These are phyloP conservation scores for Neofusicoccum cordaticola DNA, from an alignment of 2,329 filamentous ascomycete genomes.

Conservation along the genomic window DNA sequence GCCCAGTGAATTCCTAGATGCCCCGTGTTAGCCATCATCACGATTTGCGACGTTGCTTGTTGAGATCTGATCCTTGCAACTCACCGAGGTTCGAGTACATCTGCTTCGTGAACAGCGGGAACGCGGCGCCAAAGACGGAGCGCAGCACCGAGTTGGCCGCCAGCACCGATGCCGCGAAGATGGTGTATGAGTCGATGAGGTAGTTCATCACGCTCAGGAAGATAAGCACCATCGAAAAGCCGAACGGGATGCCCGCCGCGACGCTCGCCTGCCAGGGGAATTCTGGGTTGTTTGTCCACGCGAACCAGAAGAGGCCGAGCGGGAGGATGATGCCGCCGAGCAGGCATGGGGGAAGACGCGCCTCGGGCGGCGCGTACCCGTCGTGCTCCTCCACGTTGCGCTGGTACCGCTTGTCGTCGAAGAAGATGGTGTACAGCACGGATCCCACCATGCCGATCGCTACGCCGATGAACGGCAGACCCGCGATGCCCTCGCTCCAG, in stretches of 20 bases:
- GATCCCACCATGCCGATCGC: constrained; percentile 63
- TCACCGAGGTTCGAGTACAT: constrained; percentile 46
- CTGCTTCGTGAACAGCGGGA: constrained; percentile 74
- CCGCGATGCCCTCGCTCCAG: constrained; percentile 37
- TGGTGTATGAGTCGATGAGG: constrained; percentile 55
- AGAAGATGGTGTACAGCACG: constrained; percentile 49
- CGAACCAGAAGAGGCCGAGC: constrained; percentile 41
- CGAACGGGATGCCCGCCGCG: constrained; percentile 52
- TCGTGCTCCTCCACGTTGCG: constrained; percentile 44
- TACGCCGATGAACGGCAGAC: constrained; percentile 62
- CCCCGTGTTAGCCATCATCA: constrained; percentile 37
- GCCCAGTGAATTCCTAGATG: constrained; percentile 66
- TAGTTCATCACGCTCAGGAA: constrained; percentile 55
- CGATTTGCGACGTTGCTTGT: background rate
- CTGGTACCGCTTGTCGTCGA: constrained; percentile 36
- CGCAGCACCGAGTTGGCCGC: constrained; percentile 78
- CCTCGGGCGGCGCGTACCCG: constrained; percentile 64
- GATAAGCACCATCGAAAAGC: constrained; percentile 61
- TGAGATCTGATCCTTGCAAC: constrained; percentile 4
- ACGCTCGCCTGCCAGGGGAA: constrained; percentile 58
- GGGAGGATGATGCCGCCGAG: constrained; percentile 63
- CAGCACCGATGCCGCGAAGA: constrained; percentile 73
- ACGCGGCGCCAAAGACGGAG: constrained; percentile 72
- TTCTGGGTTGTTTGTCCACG: constrained; percentile 44
- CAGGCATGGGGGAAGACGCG: constrained; percentile 61